Evolutionary conservation across 495 filamentous ascomycete species (phyloP), one percentile per base, ranked within the genome.

Genomic region (Neurospora terricola): DNA sequence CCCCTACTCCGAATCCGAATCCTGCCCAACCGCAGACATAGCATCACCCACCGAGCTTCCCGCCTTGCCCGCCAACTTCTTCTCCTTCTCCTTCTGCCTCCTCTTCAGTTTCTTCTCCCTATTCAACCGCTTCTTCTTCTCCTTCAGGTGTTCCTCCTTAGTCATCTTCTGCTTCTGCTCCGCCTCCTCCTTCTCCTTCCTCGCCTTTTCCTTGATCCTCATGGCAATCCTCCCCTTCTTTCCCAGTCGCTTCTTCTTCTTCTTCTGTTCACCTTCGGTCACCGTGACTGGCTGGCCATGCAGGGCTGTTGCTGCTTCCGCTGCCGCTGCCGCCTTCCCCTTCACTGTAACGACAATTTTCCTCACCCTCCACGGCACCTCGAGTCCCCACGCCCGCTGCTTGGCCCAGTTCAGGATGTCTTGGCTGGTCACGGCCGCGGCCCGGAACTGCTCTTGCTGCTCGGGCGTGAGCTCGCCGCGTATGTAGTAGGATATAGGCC

Each of bases 351-450:
- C 73, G 9, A 66, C 75, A 40, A 85, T 77, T 23, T 72, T 81
- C n/a, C 77, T 82, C 39, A 89, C 86, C 69, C 83, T 82, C 88
- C 88, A 90, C 5, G 87, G 86, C 71, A 87, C 78, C 73, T 85
- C 86, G 34, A 87, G 81, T 0, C 87, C 87, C 83, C 87, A 88
- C 14, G 82, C 79, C 71, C 86, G 79, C 73, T 77, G 79, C 73
- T 72, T 75, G 18, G 84, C 78, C 71, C 81, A 75, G 6, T 78
- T 74, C 0, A 83, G 37, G 9, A 90, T 80, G 1, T 86, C 82
- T 48, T 83, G 79, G 1, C 81, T 85, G 27, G 76, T 84, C 38
- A 89, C 78, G 18, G 87, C 86, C 5, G 81, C 80, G 14, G 70
- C 71, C 73, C 75, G 72, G 40, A 86, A 82, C 72, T 81, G 70